These are phyloP conservation scores for Kregervanrija pseudodelftensis DNA, from an alignment of 805 yeast species.

Conservation along the genomic window DNA sequence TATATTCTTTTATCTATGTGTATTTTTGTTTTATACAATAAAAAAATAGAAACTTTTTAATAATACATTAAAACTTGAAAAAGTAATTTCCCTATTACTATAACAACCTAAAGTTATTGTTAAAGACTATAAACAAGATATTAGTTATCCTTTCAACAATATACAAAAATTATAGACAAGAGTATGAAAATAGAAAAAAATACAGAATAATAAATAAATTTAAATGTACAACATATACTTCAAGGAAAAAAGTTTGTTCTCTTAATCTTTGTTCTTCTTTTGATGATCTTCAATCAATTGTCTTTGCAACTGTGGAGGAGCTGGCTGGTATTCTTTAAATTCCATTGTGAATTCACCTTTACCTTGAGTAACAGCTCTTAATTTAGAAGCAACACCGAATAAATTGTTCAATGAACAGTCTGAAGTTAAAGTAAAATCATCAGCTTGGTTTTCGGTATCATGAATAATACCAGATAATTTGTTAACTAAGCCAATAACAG, in stretches of 20 bases:
- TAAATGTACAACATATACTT: not conserved
- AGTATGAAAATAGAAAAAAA: not conserved
- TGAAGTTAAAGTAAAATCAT: constrained; percentile 87
- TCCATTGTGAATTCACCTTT: constrained; percentile 97
- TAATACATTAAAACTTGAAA: too few species aligned
- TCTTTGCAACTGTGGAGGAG: constrained; percentile 83
- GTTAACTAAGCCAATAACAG: constrained; percentile 84
- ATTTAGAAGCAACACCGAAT: constrained; percentile 93
- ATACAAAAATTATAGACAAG: not conserved
- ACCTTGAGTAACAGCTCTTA: constrained; percentile 97
- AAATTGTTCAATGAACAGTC: constrained; percentile 95
- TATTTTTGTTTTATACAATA: too few species aligned
- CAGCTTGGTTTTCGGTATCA: constrained; percentile 90
- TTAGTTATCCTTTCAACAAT: too few species aligned
- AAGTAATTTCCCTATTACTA: too few species aligned
- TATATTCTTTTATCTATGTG: too few species aligned
- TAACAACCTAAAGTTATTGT: too few species aligned
- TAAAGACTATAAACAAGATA: too few species aligned
- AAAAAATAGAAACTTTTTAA: too few species aligned
- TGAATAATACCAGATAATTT: constrained; percentile 86
- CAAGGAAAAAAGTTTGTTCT: too few species aligned
- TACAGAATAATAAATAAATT: not conserved
- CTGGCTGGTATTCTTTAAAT: constrained; percentile 86
- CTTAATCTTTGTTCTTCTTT: constrained; percentile 39
- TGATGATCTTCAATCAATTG: constrained; percentile 80